A percentile compares a stretch with the other conserved stretches of the same genome.
Conservation (phyloP, 2,329 filamentous ascomycete genomes). For the Pseudocercospora ulei region DNA sequence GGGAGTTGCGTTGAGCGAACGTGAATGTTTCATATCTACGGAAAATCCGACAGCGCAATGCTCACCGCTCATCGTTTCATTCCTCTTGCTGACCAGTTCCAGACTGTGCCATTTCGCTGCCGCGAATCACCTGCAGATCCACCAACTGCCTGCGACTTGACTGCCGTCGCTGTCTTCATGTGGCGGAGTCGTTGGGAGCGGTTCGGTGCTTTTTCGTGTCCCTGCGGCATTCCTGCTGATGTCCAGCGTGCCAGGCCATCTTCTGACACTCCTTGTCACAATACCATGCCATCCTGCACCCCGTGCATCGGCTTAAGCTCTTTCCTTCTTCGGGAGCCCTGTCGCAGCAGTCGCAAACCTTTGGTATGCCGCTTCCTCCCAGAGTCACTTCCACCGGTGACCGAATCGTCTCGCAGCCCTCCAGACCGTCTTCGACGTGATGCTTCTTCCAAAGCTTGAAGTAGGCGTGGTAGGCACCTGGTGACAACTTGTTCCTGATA, state of each 20-base stretch:
- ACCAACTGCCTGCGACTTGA: no score
- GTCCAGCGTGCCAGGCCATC: background rate
- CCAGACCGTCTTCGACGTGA: background rate
- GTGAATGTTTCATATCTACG: no score
- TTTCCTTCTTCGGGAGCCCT: background rate
- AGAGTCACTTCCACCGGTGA: background rate
- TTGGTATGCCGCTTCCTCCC: background rate
- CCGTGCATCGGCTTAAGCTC: background rate
- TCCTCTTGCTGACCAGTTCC: no score
- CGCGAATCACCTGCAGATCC: no score
- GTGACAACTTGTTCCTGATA: background rate
- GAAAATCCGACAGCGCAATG: no score
- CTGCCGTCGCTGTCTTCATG: no score
- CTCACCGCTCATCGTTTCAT: no score
- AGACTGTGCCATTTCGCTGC: no score
- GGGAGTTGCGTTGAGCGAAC: no score
- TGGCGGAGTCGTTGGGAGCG: no score
- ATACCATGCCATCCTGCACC: background rate
- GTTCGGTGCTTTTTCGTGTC: background rate
- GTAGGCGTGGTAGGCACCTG: background rate
- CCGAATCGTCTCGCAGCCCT: background rate
- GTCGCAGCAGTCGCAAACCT: background rate
- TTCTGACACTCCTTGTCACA: constrained; percentile 6
- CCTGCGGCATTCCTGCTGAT: background rate
- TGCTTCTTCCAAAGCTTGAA: background rate